A percentile compares a stretch with the other conserved stretches of the same genome.
Evolutionary conservation across 2,329 filamentous ascomycete genomes (phyloP).

Genomic region (Metarhizium humberi): DNA sequence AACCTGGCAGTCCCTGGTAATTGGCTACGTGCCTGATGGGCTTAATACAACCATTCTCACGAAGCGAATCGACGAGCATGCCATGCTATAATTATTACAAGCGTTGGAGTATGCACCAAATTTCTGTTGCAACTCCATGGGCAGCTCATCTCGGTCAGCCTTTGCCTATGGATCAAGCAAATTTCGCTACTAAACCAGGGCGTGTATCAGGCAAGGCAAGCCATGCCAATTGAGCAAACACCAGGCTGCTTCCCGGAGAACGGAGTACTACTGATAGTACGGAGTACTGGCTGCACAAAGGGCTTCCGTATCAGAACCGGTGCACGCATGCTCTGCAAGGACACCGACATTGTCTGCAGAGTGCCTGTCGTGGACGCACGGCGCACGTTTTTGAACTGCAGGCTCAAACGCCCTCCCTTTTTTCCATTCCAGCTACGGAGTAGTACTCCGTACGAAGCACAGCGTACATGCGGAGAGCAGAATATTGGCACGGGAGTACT

Average conservation of each 20-base stretch:
- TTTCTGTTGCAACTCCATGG: not conserved
- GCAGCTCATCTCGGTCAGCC: not conserved
- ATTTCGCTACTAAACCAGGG: not conserved
- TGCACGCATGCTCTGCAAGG: too few relatives aligned
- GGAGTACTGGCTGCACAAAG: not conserved
- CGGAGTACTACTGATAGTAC: not conserved
- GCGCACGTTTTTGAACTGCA: not conserved
- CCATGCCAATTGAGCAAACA: too few relatives aligned
- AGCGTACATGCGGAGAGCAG: not conserved
- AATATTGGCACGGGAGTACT: too few relatives aligned
- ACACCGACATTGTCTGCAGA: not conserved
- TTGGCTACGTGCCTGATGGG: not conserved
- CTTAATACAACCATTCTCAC: not conserved
- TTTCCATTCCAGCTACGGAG: not conserved
- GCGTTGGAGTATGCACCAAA: not conserved
- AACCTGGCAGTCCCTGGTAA: too few relatives aligned
- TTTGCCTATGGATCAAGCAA: not conserved
- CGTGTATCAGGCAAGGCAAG: not conserved
- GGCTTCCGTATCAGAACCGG: too few relatives aligned
- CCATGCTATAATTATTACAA: not conserved
- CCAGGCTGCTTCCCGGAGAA: too few relatives aligned
- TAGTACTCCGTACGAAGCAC: not conserved
- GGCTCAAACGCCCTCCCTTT: not conserved
- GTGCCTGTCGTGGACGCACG: not conserved
- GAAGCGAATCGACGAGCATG: not conserved